Evolutionary conservation across 2,329 filamentous ascomycete genomes (phyloP).

Genomic region (Raffaelea deltoideospora): DNA sequence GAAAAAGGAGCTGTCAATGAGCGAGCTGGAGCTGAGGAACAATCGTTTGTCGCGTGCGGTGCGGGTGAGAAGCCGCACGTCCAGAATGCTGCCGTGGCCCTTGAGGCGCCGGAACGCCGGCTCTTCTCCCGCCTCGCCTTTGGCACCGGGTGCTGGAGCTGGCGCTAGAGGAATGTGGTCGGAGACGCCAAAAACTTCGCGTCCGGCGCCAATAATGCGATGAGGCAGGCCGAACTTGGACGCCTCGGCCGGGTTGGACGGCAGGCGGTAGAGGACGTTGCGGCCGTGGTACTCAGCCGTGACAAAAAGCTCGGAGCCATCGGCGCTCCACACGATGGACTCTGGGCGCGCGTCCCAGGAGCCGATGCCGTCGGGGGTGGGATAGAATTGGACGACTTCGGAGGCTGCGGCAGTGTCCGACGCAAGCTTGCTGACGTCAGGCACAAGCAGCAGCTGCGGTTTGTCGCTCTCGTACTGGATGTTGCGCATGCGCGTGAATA

Average conservation of each 20-base stretch:
- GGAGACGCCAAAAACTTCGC: too few species aligned
- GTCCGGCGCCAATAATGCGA: conserved; percentile 25
- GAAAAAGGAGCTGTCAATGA: conserved; percentile 60
- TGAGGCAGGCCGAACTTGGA: conserved; percentile 23
- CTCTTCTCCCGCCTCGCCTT: neutral
- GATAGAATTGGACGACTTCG: conserved; percentile 46
- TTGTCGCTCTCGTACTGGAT: conserved; percentile 73
- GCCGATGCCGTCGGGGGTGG: conserved; percentile 46
- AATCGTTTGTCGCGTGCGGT: conserved; percentile 26
- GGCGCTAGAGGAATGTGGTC: too few species aligned
- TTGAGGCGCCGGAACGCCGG: conserved; percentile 4
- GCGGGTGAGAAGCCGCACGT: conserved; percentile 31
- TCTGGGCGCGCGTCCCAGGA: conserved; percentile 46
- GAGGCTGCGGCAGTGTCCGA: neutral
- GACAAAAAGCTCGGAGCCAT: conserved; percentile 53
- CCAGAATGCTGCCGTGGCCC: conserved; percentile 34
- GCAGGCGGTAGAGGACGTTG: conserved; percentile 45
- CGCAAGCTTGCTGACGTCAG: conserved; percentile 40
- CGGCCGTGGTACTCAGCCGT: conserved; percentile 56
- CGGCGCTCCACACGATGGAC: conserved; percentile 36
- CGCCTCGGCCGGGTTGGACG: conserved; percentile 31
- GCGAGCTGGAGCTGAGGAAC: conserved; percentile 51
- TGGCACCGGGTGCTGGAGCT: neutral
- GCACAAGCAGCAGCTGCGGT: conserved; percentile 49
- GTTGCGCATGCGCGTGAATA: conserved; percentile 65